Evolutionary conservation across 208 protist species (phyloP).

Genomic region (Trypanosoma avium): DNA sequence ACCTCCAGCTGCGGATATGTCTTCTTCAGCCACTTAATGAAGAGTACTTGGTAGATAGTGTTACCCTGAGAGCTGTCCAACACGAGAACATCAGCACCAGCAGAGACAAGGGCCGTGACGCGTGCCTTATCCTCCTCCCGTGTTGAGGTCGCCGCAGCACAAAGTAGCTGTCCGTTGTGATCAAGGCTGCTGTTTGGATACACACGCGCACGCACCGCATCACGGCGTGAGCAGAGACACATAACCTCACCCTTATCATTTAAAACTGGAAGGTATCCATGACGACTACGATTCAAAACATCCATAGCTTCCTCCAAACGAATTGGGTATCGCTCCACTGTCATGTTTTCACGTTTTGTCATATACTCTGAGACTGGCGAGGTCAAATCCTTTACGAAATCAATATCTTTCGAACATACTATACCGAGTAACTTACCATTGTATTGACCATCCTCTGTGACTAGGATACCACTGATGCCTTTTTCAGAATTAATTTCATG

Average conservation of each 20-base stretch:
- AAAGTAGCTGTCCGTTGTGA: slow-evolving; percentile 69
- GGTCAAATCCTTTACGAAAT: slow-evolving; percentile 93
- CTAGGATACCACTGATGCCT: slow-evolving; percentile 96
- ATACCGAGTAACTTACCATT: slow-evolving; percentile 96
- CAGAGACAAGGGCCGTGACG: slow-evolving; percentile 71
- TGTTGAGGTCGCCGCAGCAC: slow-evolving; percentile 92
- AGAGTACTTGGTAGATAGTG: slow-evolving; percentile 95
- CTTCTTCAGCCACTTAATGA: slow-evolving; percentile 94
- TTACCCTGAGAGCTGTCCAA: slow-evolving; percentile 97
- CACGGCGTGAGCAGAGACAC: slow-evolving; percentile 88
- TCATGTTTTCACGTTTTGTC: slow-evolving; percentile 81
- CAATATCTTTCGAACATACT: slow-evolving; percentile 96
- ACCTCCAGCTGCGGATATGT: slow-evolving; percentile 86
- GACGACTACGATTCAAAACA: slow-evolving; percentile 92
- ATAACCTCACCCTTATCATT: slow-evolving; percentile 92
- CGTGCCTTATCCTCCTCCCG: slow-evolving; percentile 89
- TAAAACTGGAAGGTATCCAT: slow-evolving; percentile 97
- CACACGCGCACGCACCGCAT: slow-evolving; percentile 77
- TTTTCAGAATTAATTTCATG: slow-evolving; percentile 89
- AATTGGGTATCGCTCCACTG: slow-evolving; percentile 79
- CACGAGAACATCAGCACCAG: slow-evolving; percentile 94
- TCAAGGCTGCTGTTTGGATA: slow-evolving; percentile 88
- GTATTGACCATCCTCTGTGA: slow-evolving; percentile 94
- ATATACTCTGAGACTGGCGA: slow-evolving; percentile 82
- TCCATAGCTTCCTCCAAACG: slow-evolving; percentile 94